Evolutionary conservation across 306 rosid genomes (phyloP), one percentile per base, ranked within the genome.

Genomic region (Lathyrus oleraceus): DNA sequence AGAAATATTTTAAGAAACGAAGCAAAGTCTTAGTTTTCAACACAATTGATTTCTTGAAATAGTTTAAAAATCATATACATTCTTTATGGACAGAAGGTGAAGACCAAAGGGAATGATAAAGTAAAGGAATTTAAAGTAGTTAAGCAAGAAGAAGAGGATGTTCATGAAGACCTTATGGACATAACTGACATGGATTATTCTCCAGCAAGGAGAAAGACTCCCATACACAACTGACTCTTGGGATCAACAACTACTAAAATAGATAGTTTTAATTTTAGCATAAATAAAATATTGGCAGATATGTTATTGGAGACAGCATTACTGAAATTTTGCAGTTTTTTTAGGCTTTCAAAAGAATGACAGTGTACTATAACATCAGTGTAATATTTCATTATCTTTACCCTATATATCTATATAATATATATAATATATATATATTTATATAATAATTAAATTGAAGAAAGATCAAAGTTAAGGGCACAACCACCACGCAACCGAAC

Each of bases 151-250:
- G 69, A 69, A 25, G 39, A 57, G 72, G 27, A 25, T 49, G 10
- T 39, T 21, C 53, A 35, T 15, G 74, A 78, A 58, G 80, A 85
- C 28, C 19, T 53, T 15, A 40, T 67, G 65, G 87, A 78, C 79
- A 77, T 87, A 63, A 74, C 79, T 43, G 90, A 76, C 69, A 85
- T 89, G 93, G 92, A 89, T 67, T 89, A 87, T 75, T 82, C 89
- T 76, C 80, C 96, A 13, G 83, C 84, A 2, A 76, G 61, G 35
- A 74, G 78, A 82, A 87, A 84, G 64, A 74, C 89, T 69, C 91
- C 96, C 2, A 85, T 87, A 78, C 87, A 87, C 76, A 85, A 89
- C 79, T 89, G 78, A 85, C 17, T 54, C 30, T 65, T 30, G 8
- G 44, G 49, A 65, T 43, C 12, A 61, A 9, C 52, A 17, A 54